Evolutionary conservation across 495 filamentous ascomycete genomes (phyloP), one percentile per base, ranked within the genome.

Genomic region (Chaetomium cochliodes): DNA sequence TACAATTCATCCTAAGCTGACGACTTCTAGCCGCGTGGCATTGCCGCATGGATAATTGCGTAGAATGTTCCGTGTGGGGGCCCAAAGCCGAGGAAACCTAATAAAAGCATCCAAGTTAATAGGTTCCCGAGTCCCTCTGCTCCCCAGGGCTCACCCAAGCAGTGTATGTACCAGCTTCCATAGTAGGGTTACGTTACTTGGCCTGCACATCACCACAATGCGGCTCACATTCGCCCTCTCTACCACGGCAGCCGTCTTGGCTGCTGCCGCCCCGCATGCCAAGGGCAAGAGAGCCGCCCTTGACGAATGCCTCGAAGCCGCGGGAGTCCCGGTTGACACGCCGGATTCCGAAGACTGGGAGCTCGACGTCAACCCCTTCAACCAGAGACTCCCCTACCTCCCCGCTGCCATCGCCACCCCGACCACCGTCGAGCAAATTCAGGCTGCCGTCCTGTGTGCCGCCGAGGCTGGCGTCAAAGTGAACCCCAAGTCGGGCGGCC

Each of bases 401-500:
- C 55, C 55, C 5, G 55, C 23, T 18, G 77, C 77, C 3, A 78
- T 82, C 50, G 79, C 74, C 2, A 76, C 76, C 16, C 77, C 79
- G 1, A 77, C 73, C 9, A 77, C 73, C 20, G 65, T 70, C 28
- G 67, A 75, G 30, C 77, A 82, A 41, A 74, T 82, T n/a, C 73
- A 76, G 46, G 74, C 64, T 13, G 77, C 79, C 22, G 75, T 82
- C 18, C 67, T 73, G n/a, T 81, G 79, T 46, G 79, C 74, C 23
- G 67, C 69, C 13, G 71, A 76, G 70, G 63, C 74, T 23, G 78
- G 76, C 5, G 71, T 79, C 16, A 80, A 81, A 64, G 76, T 79
- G 9, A 77, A 67, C 11, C 63, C 79, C 26, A 82, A 80, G 66
- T 75, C 73, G 30, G 79, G 79, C 52, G 79, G 79, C 3, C 79